These are phyloP conservation scores for Globisporangium nagaii DNA, from an alignment of 352 stramenopile species.

Conservation along the genomic window DNA sequence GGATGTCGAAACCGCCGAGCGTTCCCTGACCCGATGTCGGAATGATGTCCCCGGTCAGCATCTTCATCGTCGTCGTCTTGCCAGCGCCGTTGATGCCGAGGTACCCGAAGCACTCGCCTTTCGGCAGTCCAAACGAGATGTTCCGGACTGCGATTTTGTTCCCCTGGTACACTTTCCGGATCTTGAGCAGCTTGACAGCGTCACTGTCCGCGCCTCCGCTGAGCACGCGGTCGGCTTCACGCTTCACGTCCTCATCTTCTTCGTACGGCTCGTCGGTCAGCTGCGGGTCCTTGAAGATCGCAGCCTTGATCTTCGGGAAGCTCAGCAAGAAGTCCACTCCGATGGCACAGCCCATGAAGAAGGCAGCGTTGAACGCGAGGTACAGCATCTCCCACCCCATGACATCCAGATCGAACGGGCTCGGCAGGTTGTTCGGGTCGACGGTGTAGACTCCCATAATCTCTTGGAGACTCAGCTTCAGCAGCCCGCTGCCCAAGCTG, in stretches of 20 bases:
- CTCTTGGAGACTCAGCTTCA: slow-evolving; percentile 25
- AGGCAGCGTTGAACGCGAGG: slow-evolving; percentile 16
- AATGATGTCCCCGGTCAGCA: slow-evolving; percentile 89
- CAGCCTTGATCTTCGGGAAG: slow-evolving; percentile 56
- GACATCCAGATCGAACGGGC: slow-evolving; percentile 25
- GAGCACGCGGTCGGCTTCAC: slow-evolving; percentile 27
- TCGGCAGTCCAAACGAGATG: slow-evolving; percentile 71
- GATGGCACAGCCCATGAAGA: slow-evolving; percentile 18
- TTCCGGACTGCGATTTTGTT: slow-evolving; percentile 74
- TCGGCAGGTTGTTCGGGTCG: slow-evolving; percentile 12
- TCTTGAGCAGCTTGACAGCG: slow-evolving; percentile 24
- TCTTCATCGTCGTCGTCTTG: slow-evolving; percentile 95
- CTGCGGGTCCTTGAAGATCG: slow-evolving; percentile 47
- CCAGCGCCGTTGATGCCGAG: slow-evolving; percentile 94
- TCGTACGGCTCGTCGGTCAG: slow-evolving; percentile 37
- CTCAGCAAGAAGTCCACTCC: slow-evolving; percentile 57
- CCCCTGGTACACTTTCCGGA: slow-evolving; percentile 38
- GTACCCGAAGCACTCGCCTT: slow-evolving; percentile 92
- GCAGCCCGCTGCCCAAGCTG: slow-evolving; percentile 42
- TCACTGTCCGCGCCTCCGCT: slow-evolving; percentile 24
- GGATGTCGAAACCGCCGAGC: slow-evolving; percentile 67
- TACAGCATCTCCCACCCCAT: slow-evolving; percentile 29
- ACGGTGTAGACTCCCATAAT: slow-evolving; percentile 12
- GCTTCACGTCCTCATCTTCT: slow-evolving; percentile 43
- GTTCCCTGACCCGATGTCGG: slow-evolving; percentile 42